A percentile compares a stretch with the other conserved stretches of the same genome.
Conservation (phyloP, 805 yeast genomes). For the Starmerella davenportii region DNA sequence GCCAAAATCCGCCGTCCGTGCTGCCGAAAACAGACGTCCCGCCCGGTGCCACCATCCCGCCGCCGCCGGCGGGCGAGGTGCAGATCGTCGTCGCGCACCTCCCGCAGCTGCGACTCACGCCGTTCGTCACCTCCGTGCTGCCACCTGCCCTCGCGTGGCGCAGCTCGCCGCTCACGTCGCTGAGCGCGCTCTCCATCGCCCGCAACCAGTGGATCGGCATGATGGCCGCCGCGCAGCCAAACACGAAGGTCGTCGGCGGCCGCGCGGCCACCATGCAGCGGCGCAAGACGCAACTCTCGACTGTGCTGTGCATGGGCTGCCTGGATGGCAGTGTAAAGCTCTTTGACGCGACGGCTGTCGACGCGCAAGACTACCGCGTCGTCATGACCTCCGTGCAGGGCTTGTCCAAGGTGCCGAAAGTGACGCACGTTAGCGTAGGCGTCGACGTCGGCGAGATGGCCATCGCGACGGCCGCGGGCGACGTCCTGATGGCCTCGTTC, state of each 20-base stretch:
- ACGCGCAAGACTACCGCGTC: constrained; percentile 39
- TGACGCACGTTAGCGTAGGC: constrained; percentile 51
- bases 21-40: neutral
- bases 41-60: neutral
- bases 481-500: constrained; percentile 57
- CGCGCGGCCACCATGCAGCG: constrained; percentile 37
- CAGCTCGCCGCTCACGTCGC: constrained; percentile 48
- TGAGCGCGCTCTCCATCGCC: constrained; percentile 39
- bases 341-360: constrained; percentile 69
- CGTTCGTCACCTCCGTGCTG: constrained; percentile 39
- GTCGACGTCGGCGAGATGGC: constrained; percentile 61
- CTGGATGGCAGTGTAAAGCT: constrained; percentile 61
- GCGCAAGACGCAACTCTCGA: constrained; percentile 38
- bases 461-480: constrained; percentile 49
- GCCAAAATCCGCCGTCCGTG: neutral
- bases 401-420: constrained; percentile 25
- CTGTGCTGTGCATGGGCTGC: constrained; percentile 43
- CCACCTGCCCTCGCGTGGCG: constrained; percentile 72
- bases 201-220: constrained; percentile 65
- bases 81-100: constrained; percentile 8
- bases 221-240: constrained; percentile 32
- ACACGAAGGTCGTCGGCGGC: constrained; percentile 59
- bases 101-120: constrained; percentile 20
- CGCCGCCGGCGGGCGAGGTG: neutral
- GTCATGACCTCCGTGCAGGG: constrained; percentile 41